Evolutionary conservation across 2,329 filamentous ascomycete genomes (phyloP), one percentile per base, ranked within the genome.

Genomic region (Ciborinia camelliae): DNA sequence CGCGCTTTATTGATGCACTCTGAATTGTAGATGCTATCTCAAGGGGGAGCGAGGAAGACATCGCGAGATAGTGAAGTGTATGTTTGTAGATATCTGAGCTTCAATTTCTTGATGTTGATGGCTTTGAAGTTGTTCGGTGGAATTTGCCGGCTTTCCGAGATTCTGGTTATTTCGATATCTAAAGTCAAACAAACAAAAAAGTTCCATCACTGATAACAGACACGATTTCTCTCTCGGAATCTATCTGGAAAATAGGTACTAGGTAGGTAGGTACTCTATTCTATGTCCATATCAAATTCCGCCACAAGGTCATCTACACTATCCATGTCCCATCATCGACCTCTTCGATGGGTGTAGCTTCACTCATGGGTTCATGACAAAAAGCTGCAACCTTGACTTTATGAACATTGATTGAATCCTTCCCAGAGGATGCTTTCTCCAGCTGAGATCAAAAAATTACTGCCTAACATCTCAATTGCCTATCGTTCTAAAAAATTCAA

Each of bases 11-110:
- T 74, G 90, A 90, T 41, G 87, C 90, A 20, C 90, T 87, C 77
- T 97, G 93, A 69, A 97, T 80, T 41, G 89, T 89, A 72, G 91
- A 90, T 53, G 91, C 90, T 65, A 94, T 79, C 75, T 95, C 86
- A 30, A 86, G 77, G 32, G 86, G 82, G 23, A 85, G 23, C n/a
- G 69, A 71, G 62, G 69, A 71, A 1, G 68, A 66, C 73, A 75
- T 75, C 61, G 66, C 70, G 67, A 35, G n/a, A 35, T 32, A 23
- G 32, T 57, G 35, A 7, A 20, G 18, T 37, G 20, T 59, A 12
- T 37, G 55, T 28, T 45, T 39, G 35, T 43, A 51, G 51, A 37
- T 23, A n/a, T 57, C 30, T 63, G 61, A 48, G n/a, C 20, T 63
- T 55, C 20, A 18, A 55, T 57, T 26, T 26, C 9, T 43, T 32